Evolutionary conservation across 208 protist genomes (phyloP), one percentile per base, ranked within the genome.

Genomic region (Trypanosoma theileri): DNA sequence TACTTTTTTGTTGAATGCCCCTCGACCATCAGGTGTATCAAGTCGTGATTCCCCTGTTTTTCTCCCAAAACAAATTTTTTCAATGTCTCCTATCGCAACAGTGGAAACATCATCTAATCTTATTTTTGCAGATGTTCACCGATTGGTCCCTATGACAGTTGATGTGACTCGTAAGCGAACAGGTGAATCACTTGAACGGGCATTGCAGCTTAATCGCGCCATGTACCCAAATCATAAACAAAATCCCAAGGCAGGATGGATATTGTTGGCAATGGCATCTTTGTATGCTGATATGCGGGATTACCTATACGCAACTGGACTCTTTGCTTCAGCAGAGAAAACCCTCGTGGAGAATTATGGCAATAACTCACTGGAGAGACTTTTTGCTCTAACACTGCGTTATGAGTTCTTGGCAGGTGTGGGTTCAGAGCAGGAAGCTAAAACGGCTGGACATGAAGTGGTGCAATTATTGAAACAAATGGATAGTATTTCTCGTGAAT

Each of bases 281-380:
- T 76, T 91, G 61, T 96, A 93, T 73, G 90, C 85, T n/a, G 90
- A 96, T 71, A 91, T 82, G 42, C 79, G 87, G 26, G 90, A 96
- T 75, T 96, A 96, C 73, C 70, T 96, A 16, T 93, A 96, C 68
- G 87, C 90, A 8, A 92, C 85, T 3, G 90, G 90, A 9, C 73
- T 96, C 8, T 93, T 92, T 71, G 81, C 89, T 51, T 81, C 79
- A n/a, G 85, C 90, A 16, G 70, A 80, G 45, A 93, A 93, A 67
- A 61, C 59, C 6, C 46, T 92, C 19, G 79, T 69, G n/a, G 66
- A 82, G 51, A 59, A 73, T 50, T 96, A 90, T 71, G 90, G 90
- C 9, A 75, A 72, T 46, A 57, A 59, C 21, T 91, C 85, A 60
- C 54, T 82, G 40, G 87, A 96, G 79, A 62, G 74, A 31, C 70